Percentiles rank a stretch among this genome's conserved stretches.
These are phyloP conservation scores for Leccinum huronense DNA, from an alignment of 1,284 basidiomycete genomes.

Conservation along the genomic window DNA sequence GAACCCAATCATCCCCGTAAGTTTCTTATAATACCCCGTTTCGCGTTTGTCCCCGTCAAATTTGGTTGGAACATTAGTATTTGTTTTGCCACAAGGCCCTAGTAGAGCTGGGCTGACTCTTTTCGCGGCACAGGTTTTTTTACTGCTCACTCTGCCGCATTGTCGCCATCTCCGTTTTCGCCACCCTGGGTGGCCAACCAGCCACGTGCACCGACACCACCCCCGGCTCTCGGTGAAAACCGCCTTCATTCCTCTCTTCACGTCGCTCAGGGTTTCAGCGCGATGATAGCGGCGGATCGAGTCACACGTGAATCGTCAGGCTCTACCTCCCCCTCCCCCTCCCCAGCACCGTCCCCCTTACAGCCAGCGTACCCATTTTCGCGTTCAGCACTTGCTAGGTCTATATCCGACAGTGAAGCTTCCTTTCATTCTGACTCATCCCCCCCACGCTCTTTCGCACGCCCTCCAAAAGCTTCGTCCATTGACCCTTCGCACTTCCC, in stretches of 20 bases:
- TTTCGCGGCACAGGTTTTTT: conserved; percentile 31
- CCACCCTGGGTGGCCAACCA: conserved; percentile 31
- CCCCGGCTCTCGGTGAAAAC: conserved; percentile 24
- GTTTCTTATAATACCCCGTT: conserved; percentile 23
- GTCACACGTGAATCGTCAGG: conserved; percentile 11
- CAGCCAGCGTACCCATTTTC: conserved; percentile 23
- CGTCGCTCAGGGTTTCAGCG: conserved; percentile 10
- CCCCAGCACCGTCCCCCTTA: conserved; percentile 18
- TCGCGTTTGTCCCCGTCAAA: conserved; percentile 2
- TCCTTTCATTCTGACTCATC: conserved; percentile 39
- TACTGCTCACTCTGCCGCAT: conserved; percentile 31
- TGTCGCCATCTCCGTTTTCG: conserved; percentile 36
- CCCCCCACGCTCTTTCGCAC: conserved; percentile 41
- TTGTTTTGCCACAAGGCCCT: conserved; percentile 30
- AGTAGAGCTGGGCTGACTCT: conserved; percentile 19
- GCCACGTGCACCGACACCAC: conserved; percentile 36
- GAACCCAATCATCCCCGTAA: conserved; percentile 22
- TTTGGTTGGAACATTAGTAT: conserved; percentile 14
- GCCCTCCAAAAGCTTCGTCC: conserved; percentile 45
- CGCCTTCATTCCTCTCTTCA: conserved; percentile 22
- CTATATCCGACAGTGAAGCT: conserved; percentile 41
- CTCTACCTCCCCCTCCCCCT: conserved; percentile 8
- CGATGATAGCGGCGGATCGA: conserved; percentile 27
- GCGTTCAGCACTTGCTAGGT: conserved; percentile 34
- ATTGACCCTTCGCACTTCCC: conserved; percentile 64